These are phyloP conservation scores for Selaginella moellendorffii DNA, from an alignment of 75 land plant genomes.

Conservation along the genomic window DNA sequence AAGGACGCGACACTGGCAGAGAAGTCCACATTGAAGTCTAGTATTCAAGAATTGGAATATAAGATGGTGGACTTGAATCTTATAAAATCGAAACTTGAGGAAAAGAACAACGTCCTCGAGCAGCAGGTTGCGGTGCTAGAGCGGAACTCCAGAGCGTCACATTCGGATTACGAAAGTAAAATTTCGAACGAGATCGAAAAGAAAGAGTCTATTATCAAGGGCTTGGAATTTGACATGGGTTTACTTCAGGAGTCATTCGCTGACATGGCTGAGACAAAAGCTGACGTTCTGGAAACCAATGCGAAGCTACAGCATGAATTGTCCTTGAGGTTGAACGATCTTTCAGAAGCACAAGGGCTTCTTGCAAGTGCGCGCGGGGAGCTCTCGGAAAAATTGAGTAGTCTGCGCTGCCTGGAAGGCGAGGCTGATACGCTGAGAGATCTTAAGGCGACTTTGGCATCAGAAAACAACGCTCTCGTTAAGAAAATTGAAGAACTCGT, in stretches of 20 bases:
- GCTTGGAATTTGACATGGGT: background rate
- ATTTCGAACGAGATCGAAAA: background rate
- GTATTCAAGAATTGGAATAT: no score
- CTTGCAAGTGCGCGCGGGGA: background rate
- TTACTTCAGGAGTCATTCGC: background rate
- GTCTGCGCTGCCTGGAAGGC: background rate
- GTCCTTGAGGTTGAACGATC: background rate
- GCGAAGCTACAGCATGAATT: background rate
- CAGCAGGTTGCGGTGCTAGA: constrained; percentile 26
- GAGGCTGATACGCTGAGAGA: background rate
- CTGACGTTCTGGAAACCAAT: background rate
- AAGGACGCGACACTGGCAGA: no score
- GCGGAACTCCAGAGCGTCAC: constrained; percentile 9
- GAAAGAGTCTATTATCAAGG: background rate
- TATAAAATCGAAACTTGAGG: no score
- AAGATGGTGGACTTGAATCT: no score
- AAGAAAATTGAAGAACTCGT: constrained; percentile 16
- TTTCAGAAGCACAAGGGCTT: background rate
- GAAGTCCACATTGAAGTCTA: no score
- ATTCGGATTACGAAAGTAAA: constrained; percentile 22
- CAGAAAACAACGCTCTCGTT: constrained; percentile 27
- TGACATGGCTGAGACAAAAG: background rate
- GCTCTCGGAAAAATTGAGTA: background rate
- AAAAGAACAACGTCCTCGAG: no score
- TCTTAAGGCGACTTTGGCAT: background rate